Conservation (phyloP, 306 rosid species). For the Inga laurina region DNA sequence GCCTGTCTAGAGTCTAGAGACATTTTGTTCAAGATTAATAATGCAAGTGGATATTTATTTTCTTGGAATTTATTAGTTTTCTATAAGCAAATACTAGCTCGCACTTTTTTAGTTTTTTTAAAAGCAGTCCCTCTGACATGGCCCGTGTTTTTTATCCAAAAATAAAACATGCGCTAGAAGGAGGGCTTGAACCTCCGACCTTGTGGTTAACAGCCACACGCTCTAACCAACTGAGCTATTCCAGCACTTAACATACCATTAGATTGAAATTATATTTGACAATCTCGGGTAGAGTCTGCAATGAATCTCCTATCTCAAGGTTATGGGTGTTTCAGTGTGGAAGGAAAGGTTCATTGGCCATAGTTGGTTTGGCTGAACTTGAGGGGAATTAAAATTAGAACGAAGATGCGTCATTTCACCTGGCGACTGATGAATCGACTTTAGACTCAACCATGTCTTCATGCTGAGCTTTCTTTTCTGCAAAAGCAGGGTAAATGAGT, state of each 20-base stretch:
- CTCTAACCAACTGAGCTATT: slow-evolving; percentile 53
- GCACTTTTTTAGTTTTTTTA: too few relatives aligned
- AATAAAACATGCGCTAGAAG: slow-evolving; percentile 33
- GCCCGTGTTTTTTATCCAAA: neutral
- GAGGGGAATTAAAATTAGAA: too few relatives aligned
- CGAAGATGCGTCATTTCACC: too few relatives aligned
- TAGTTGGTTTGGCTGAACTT: too few relatives aligned
- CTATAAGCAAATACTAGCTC: too few relatives aligned
- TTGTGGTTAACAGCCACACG: slow-evolving; percentile 53
- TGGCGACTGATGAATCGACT: neutral
- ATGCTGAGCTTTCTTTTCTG: too few relatives aligned
- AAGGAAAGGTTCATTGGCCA: slow-evolving; percentile 55
- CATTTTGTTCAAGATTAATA: too few relatives aligned
- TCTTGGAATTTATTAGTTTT: too few relatives aligned
- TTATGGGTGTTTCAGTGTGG: slow-evolving; percentile 89
- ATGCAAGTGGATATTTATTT: too few relatives aligned
- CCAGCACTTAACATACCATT: slow-evolving; percentile 5
- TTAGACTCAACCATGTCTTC: too few relatives aligned
- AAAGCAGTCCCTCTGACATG: neutral
- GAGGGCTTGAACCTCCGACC: slow-evolving; percentile 48
- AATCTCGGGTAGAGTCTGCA: slow-evolving; percentile 60
- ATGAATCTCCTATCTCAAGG: slow-evolving; percentile 88
- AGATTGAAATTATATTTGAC: slow-evolving; percentile 38
- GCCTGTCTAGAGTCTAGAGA: too few relatives aligned
- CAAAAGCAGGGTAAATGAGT: too few relatives aligned